Conservation (phyloP, 805 yeast genomes). For the Lipomyces yamanashiensis region DNA sequence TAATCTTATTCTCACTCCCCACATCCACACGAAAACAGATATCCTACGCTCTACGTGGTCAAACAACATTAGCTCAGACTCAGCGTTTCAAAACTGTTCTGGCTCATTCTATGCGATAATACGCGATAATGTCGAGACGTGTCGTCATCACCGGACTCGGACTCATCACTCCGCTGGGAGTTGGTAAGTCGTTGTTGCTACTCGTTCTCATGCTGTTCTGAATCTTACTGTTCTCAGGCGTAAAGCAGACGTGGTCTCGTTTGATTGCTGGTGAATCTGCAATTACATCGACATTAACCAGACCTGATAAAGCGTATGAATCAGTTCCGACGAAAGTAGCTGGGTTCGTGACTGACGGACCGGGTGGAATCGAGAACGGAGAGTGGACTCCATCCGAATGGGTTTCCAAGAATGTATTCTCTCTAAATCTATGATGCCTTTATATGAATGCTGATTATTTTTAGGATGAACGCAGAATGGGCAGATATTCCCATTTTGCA, state of each 20-base stretch:
- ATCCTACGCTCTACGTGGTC: background rate
- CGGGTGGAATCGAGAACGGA: conserved; percentile 46
- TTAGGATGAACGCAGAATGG: conserved; percentile 62
- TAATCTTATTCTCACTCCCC: no score
- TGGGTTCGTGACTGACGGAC: conserved; percentile 69
- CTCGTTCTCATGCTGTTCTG: no score
- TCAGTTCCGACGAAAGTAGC: conserved; percentile 73
- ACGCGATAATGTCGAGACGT: conserved; percentile 45
- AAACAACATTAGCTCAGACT: background rate
- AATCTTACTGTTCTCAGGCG: conserved; percentile 33
- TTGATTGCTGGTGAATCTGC: conserved; percentile 46
- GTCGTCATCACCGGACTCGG: conserved; percentile 96
- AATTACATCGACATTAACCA: conserved; percentile 44
- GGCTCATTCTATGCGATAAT: background rate
- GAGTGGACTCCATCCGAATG: conserved; percentile 60
- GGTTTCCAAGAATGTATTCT: conserved; percentile 42
- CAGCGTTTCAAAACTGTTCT: background rate
- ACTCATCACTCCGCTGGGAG: conserved; percentile 82
- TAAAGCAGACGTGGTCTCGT: conserved; percentile 44
- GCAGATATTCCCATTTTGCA: conserved; percentile 78
- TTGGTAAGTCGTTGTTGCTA: conserved; percentile 52
- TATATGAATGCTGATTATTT: background rate
- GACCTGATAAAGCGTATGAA: conserved; percentile 53
- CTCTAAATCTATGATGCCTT: background rate
- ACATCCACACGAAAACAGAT: background rate